Base-by-base conservation (phyloP, 345 rosid genomes). In the Aquilaria yunnanensis region DNA sequence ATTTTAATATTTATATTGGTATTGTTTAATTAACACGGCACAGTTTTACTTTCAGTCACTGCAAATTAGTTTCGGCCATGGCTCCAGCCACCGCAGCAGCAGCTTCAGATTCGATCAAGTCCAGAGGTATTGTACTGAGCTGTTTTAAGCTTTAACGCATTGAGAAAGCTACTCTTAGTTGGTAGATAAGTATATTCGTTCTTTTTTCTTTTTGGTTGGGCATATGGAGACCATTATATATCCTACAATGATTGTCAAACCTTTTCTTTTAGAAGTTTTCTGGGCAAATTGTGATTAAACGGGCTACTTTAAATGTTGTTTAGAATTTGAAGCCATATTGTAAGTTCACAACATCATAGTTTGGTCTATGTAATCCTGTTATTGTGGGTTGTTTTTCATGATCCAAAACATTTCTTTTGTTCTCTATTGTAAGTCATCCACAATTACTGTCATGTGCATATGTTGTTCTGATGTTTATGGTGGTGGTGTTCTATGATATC, bases 71-170 rank as follows among this genome's bases (percentile, higher is more conserved):
- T 67, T 71, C 29, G 54, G 32, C 67, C 12, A 90, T 88, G 96
- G 91, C 91, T 56, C 84, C 84, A 34, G 23, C 23, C 23, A 23
- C 23, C 23, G 23, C 23, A 23, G 68, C 72, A 14, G 60, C 79
- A 47, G 69, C 72, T 34, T 60, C 84, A 51, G 90, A 91, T 63
- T 82, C 81, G 32, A 71, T 92, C 54, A 85, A 87, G 72, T 85
- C 96, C 14, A 87, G 86, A 89, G 98, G 96, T 92, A 48, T 46
- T 14, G 6, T 11, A 2, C 23, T 74, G 43, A 37, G 43, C 43
- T 37, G 2, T 54, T 54, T 31, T 61, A 7, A 60, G 46, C 65
- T 60, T 63, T 56, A 46, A 32, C 50, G n/a, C 52, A 59, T 67
- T 11, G 53, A 65, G 8, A 43, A 59, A 33, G 32, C 48, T 29